These are phyloP conservation scores for Prunella vulgaris DNA, from an alignment of 257 asterid genomes.

Conservation along the genomic window DNA sequence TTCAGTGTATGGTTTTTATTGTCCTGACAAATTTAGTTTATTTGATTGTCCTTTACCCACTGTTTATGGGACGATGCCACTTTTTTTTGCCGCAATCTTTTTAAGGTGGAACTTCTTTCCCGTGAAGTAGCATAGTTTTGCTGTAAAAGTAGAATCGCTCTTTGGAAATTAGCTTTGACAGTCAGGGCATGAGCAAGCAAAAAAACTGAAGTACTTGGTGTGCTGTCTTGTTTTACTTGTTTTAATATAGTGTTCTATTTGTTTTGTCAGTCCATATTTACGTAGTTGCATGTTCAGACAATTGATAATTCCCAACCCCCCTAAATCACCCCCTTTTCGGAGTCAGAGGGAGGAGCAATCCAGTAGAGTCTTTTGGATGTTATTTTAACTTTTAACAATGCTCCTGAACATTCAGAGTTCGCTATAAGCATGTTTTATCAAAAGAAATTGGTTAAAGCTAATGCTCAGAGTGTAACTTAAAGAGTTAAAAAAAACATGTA, in stretches of 20 bases:
- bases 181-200: slow-evolving; percentile 1
- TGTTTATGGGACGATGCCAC: not conserved
- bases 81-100: not conserved
- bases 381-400: not conserved
- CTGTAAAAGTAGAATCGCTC: not conserved
- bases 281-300: not conserved
- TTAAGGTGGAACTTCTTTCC: not conserved
- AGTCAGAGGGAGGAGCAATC: not conserved
- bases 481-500: not conserved
- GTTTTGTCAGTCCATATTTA: not conserved
- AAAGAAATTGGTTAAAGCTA: not conserved
- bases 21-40: not conserved
- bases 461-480: not conserved
- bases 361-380: slow-evolving; percentile 10
- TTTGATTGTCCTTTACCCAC: slow-evolving; percentile 5
- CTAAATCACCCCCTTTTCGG: not conserved
- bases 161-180: not conserved
- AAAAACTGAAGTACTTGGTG: not conserved
- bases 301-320: not conserved
- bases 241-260: not conserved
- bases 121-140: not conserved
- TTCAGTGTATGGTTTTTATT: not conserved
- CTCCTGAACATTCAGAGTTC: slow-evolving; percentile 2
- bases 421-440: not conserved
- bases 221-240: slow-evolving; percentile 2